Conservation (phyloP, 352 stramenopile species). For the Phytophthora multivora region DNA sequence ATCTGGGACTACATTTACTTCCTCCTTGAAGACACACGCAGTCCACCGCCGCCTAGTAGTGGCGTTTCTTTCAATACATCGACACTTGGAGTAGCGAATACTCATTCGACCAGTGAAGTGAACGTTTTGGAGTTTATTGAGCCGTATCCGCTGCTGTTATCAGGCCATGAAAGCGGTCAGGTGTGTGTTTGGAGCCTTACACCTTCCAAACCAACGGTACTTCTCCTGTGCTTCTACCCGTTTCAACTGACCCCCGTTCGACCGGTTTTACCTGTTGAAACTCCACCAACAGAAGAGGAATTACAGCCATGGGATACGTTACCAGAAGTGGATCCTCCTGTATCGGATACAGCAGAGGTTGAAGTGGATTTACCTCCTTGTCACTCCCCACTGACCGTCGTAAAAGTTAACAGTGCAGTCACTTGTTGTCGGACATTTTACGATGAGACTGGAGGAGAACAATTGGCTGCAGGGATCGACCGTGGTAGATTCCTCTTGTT, state of each 20-base stretch:
- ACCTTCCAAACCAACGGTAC: slow-evolving; percentile 45
- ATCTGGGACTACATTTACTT: slow-evolving; percentile 91
- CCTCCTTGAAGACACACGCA: slow-evolving; percentile 68
- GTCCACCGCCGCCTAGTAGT: slow-evolving; percentile 7
- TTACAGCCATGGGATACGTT: not conserved
- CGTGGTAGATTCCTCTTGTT: slow-evolving; percentile 55
- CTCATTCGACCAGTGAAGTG: slow-evolving; percentile 46
- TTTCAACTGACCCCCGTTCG: slow-evolving; percentile 33
- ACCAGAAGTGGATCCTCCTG: not conserved
- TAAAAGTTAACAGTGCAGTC: slow-evolving; percentile 37
- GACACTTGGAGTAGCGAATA: not conserved
- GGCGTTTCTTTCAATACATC: slow-evolving; percentile 16
- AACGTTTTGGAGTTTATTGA: slow-evolving; percentile 76
- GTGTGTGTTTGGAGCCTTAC: slow-evolving; percentile 67
- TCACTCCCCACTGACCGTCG: slow-evolving; percentile 24
- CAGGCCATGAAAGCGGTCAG: slow-evolving; percentile 71
- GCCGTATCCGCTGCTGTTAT: slow-evolving; percentile 72
- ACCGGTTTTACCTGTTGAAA: not conserved
- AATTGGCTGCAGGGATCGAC: slow-evolving; percentile 53
- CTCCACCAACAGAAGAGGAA: slow-evolving; percentile 2
- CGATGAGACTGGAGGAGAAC: slow-evolving; percentile 62
- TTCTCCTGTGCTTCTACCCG: slow-evolving; percentile 48
- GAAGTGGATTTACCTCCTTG: not conserved
- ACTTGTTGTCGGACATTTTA: slow-evolving; percentile 64
- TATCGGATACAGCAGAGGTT: not conserved